Conservation (phyloP, 192 early-diverging fungal species). For the Kappamyces sp. region DNA sequence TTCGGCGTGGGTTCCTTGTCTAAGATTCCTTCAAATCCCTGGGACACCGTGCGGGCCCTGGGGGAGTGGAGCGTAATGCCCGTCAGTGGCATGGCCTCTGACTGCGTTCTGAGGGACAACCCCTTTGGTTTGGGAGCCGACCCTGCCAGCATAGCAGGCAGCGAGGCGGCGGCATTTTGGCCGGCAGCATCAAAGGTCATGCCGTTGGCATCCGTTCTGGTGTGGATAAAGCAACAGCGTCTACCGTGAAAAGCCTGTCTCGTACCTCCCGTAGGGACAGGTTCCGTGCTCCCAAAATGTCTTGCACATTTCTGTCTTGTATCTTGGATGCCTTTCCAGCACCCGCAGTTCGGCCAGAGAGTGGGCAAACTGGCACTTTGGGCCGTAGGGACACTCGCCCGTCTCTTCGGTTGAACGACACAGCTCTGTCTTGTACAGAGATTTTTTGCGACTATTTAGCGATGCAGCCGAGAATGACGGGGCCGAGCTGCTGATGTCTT, state of each 20-base stretch:
- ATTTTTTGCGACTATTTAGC: conserved; percentile 38
- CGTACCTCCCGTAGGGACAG: conserved; percentile 88
- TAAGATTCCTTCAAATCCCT: conserved; percentile 8
- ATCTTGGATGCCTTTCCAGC: conserved; percentile 82
- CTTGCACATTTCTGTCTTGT: conserved; percentile 92
- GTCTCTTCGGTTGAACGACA: conserved; percentile 60
- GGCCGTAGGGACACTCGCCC: conserved; percentile 67
- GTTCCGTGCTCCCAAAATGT: conserved; percentile 82
- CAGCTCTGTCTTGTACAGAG: conserved; percentile 71
- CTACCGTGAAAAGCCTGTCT: no score
- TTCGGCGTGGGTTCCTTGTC: no score
- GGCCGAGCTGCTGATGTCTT: no score
- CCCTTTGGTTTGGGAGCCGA: neutral
- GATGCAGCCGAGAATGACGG: no score
- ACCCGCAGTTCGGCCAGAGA: conserved; percentile 66
- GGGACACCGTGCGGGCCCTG: conserved; percentile 1
- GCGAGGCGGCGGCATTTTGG: neutral
- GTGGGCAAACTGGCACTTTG: conserved; percentile 94
- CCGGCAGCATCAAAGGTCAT: conserved; percentile 8
- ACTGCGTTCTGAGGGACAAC: neutral
- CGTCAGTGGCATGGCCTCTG: conserved; percentile 3
- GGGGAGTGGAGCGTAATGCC: neutral
- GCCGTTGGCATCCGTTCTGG: conserved; percentile 6
- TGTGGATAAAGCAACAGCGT: conserved; percentile 95
- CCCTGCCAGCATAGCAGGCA: neutral